These are phyloP conservation scores for Mitragyna speciosa DNA, from an alignment of 257 asterid genomes.

Conservation along the genomic window DNA sequence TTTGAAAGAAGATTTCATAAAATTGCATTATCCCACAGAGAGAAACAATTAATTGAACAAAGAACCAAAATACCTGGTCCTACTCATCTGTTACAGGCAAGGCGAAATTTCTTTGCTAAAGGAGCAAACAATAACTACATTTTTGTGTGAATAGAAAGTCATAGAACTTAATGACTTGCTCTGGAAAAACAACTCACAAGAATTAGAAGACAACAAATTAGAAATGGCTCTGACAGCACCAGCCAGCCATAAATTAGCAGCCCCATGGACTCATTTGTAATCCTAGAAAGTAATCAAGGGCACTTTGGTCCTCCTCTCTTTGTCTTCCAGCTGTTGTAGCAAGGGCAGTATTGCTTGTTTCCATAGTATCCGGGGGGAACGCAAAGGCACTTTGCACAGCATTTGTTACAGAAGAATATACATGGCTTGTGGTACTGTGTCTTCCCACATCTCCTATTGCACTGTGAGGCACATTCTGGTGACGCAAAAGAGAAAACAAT, in stretches of 20 bases:
- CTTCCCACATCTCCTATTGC: constrained; percentile 40
- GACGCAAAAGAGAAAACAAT: background rate
- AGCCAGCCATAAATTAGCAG: background rate
- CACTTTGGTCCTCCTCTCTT: constrained; percentile 63
- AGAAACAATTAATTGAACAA: background rate
- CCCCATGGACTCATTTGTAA: background rate
- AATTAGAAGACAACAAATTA: background rate
- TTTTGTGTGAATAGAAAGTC: constrained; percentile 2
- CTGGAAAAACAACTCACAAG: background rate
- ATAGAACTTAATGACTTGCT: background rate
- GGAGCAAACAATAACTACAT: background rate
- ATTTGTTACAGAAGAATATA: constrained; percentile 48
- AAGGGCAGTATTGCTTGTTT: constrained; percentile 42
- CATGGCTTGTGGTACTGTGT: constrained; percentile 47
- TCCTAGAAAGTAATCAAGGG: constrained; percentile 23
- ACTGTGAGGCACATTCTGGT: constrained; percentile 41
- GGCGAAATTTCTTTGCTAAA: background rate
- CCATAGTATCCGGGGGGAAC: constrained; percentile 68
- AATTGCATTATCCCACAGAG: background rate
- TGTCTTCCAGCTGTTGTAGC: constrained; percentile 62
- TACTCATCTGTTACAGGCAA: background rate
- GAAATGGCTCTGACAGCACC: background rate
- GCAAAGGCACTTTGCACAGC: constrained; percentile 56
- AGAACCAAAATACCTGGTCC: background rate
- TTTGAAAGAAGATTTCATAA: background rate